A percentile compares a stretch with the other conserved stretches of the same genome.
phyloP scores from a whole-genome alignment of 441 rosid genomes.

The Isatis lusitanica region DNA sequence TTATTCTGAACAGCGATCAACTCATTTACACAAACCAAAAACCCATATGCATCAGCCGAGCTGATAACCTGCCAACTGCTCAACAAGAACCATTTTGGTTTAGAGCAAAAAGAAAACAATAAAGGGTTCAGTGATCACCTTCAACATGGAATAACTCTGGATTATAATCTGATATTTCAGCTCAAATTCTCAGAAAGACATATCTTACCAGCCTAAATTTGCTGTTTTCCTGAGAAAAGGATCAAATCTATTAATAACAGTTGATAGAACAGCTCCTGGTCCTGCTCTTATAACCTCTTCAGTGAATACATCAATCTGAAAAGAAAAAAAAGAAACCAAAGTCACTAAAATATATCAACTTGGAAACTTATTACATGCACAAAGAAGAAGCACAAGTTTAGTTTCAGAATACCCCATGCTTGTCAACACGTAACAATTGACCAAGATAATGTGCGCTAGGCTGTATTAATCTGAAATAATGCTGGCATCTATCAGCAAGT shows the following conservation, averaged over 20 bases:
- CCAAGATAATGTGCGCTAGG: constrained; percentile 76
- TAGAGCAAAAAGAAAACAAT: not conserved
- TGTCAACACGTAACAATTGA: constrained; percentile 58
- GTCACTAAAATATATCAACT: constrained; percentile 12
- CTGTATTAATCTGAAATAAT: constrained; percentile 56
- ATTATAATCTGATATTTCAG: not conserved
- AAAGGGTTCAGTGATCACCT: constrained; percentile 12
- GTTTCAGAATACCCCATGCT: constrained; percentile 48
- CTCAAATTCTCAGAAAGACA: not conserved
- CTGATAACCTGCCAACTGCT: constrained; percentile 88
- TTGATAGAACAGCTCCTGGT: constrained; percentile 61
- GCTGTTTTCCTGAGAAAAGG: constrained; percentile 66
- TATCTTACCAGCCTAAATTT: constrained; percentile 69
- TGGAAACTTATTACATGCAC: constrained; percentile 13
- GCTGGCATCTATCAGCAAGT: constrained; percentile 64
- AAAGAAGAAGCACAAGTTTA: constrained; percentile 14
- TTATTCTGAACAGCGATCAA: constrained; percentile 60
- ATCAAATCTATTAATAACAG: constrained; percentile 57
- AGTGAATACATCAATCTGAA: constrained; percentile 64
- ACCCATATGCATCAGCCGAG: constrained; percentile 72
- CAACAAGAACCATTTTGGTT: constrained; percentile 27
- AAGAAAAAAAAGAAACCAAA: constrained; percentile 8
- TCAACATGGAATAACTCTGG: not conserved
- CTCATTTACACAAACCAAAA: constrained; percentile 52
- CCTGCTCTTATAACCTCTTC: constrained; percentile 76